A percentile compares a stretch with the other conserved stretches of the same genome.
These are phyloP conservation scores for Vachellia collinsii DNA, from an alignment of 306 rosid species.

Conservation along the genomic window DNA sequence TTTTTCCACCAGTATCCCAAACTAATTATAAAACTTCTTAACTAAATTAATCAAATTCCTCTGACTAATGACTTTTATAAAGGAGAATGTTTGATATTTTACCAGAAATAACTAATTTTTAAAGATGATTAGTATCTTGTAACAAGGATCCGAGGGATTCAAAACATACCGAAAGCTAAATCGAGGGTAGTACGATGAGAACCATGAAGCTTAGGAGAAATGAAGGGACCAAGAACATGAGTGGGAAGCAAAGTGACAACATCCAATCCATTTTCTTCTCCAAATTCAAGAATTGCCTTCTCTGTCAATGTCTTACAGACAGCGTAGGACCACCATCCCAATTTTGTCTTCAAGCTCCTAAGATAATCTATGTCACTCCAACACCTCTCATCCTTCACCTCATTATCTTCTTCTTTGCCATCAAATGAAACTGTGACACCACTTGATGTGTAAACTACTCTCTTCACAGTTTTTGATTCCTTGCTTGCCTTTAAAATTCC, in stretches of 20 bases:
- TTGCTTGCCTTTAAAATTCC: background rate
- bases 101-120: no score
- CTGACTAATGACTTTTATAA: no score
- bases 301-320: background rate
- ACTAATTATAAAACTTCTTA: no score
- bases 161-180: background rate
- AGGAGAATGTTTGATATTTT: no score
- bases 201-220: background rate
- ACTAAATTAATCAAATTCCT: no score
- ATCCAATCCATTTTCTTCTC: background rate
- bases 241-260: background rate
- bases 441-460: conserved; percentile 1
- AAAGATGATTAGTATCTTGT: no score
- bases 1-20: no score
- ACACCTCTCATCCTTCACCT: background rate
- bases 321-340: background rate
- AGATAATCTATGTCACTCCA: conserved; percentile 8
- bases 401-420: background rate
- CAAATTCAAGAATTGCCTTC: conserved; percentile 1
- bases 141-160: no score
- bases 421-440: background rate
- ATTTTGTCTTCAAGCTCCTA: background rate
- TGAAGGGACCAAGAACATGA: background rate
- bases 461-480: background rate
- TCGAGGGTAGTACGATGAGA: background rate